Evolutionary conservation across 2,329 filamentous ascomycete species (phyloP).

Genomic region (Didymellaceae sp.): DNA sequence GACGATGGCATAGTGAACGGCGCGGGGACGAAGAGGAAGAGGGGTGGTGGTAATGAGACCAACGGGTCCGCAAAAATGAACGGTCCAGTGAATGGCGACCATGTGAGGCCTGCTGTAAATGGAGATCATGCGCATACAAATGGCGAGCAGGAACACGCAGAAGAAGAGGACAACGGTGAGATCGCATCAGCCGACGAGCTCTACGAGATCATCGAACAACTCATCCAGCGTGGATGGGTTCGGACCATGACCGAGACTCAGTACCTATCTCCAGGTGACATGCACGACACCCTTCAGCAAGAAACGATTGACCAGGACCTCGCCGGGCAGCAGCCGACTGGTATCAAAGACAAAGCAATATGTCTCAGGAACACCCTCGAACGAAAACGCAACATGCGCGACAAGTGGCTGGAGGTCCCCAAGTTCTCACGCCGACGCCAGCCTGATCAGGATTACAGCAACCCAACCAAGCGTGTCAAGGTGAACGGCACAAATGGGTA

Average conservation of each 20-base stretch:
- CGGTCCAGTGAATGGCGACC: constrained; percentile 15
- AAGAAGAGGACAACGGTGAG: constrained; percentile 35
- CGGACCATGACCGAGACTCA: constrained; percentile 63
- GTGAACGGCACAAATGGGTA: constrained; percentile 32
- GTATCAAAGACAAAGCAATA: constrained; percentile 70
- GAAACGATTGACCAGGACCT: constrained; percentile 64
- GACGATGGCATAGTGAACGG: constrained; percentile 38
- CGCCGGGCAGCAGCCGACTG: constrained; percentile 59
- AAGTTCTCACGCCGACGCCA: constrained; percentile 31
- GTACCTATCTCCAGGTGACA: constrained; percentile 64
- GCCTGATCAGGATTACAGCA: constrained; percentile 25
- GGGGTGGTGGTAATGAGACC: constrained; percentile 27
- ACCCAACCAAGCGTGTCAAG: constrained; percentile 42
- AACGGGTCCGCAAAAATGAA: constrained; percentile 28
- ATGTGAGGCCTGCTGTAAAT: constrained; percentile 13
- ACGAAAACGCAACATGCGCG: constrained; percentile 60
- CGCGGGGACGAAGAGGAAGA: constrained; percentile 30
- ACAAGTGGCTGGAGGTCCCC: constrained; percentile 46
- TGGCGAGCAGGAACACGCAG: constrained; percentile 11
- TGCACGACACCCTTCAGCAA: constrained; percentile 65
- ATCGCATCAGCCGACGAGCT: constrained; percentile 50
- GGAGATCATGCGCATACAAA: constrained; percentile 21
- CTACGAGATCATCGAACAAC: constrained; percentile 52
- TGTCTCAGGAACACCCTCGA: constrained; percentile 64
- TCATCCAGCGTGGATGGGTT: constrained; percentile 71